A percentile compares a stretch with the other conserved stretches of the same genome.
phyloP scores from a whole-genome alignment of 768 basidiomycete species.

The Macrolepiota fuliginosa region DNA sequence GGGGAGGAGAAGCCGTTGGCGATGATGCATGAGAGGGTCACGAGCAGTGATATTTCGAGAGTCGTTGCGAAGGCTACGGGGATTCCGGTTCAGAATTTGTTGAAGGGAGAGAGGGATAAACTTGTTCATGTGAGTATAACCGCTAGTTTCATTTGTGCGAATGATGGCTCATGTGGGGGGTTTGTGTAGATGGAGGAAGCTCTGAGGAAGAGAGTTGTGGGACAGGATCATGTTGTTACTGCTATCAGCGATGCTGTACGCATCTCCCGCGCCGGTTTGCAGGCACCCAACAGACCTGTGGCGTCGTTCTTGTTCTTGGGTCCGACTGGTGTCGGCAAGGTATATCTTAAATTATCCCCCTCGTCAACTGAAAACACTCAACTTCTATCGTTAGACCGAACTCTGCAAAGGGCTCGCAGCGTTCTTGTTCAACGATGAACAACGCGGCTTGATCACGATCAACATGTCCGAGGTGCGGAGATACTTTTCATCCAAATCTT shows the following conservation, averaged over 20 bases:
- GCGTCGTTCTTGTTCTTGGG: constrained; percentile 92
- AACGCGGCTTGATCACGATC: constrained; percentile 86
- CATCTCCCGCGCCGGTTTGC: constrained; percentile 87
- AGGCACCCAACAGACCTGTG: constrained; percentile 85
- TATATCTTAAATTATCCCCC: constrained; percentile 20
- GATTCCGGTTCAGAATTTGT: constrained; percentile 83
- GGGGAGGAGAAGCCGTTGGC: constrained; percentile 49
- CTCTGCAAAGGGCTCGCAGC: constrained; percentile 84
- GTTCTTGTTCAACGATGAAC: constrained; percentile 90
- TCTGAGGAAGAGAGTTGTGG: constrained; percentile 73
- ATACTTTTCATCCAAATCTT: too few relatives aligned
- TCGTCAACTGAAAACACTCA: neutral
- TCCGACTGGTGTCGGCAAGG: constrained; percentile 86
- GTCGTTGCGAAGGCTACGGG: constrained; percentile 89
- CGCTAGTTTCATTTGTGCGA: neutral
- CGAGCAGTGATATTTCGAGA: constrained; percentile 83
- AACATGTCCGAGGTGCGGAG: constrained; percentile 81
- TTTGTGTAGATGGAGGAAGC: constrained; percentile 78
- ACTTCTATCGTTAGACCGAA: constrained; percentile 57
- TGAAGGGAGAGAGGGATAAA: constrained; percentile 89
- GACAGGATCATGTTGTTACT: constrained; percentile 85
- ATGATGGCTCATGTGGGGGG: neutral
- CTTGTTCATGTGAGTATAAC: constrained; percentile 69
- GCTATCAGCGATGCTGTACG: constrained; percentile 90
- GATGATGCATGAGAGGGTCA: constrained; percentile 85